Percentiles rank a stretch among this genome's conserved stretches.
phyloP scores from a whole-genome alignment of 306 rosid species.

The Quercus aquifolioides region DNA sequence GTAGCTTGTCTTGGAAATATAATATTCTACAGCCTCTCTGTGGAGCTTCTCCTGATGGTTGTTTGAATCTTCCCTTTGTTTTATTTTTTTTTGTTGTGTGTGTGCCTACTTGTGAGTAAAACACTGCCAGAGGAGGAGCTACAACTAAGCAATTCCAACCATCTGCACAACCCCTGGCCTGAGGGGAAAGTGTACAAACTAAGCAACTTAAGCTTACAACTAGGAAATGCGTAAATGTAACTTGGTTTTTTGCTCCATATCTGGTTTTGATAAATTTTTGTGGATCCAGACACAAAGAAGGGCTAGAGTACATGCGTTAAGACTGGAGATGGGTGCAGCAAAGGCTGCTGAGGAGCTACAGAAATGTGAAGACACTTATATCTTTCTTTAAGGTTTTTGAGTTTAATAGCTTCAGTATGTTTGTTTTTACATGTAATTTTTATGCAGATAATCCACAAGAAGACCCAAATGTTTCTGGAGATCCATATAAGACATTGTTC shows the following conservation, averaged over 20 bases:
- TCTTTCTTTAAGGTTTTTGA: neutral
- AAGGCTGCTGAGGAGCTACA: constrained; percentile 92
- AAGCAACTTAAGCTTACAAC: neutral
- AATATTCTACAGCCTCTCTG: neutral
- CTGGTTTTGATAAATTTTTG: constrained; percentile 18
- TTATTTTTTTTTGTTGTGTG: neutral
- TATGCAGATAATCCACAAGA: constrained; percentile 75
- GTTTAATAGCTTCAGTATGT: neutral
- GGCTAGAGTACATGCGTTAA: constrained; percentile 79
- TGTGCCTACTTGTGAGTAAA: neutral
- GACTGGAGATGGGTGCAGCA: constrained; percentile 85
- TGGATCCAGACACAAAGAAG: constrained; percentile 61
- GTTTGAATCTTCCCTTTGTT: neutral
- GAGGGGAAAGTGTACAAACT: neutral
- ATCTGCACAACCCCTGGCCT: neutral
- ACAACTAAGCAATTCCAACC: neutral
- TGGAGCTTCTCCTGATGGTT: neutral
- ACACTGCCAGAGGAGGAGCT: neutral
- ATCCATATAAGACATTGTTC: constrained; percentile 93
- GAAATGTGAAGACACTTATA: constrained; percentile 56
- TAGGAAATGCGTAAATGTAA: neutral
- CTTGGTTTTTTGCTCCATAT: neutral
- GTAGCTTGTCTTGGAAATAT: neutral
- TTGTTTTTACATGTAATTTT: constrained; percentile 21
- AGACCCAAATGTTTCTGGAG: constrained; percentile 83